These are phyloP conservation scores for Schizopora paradoxa DNA, from an alignment of 1,284 basidiomycete species.

Conservation along the genomic window DNA sequence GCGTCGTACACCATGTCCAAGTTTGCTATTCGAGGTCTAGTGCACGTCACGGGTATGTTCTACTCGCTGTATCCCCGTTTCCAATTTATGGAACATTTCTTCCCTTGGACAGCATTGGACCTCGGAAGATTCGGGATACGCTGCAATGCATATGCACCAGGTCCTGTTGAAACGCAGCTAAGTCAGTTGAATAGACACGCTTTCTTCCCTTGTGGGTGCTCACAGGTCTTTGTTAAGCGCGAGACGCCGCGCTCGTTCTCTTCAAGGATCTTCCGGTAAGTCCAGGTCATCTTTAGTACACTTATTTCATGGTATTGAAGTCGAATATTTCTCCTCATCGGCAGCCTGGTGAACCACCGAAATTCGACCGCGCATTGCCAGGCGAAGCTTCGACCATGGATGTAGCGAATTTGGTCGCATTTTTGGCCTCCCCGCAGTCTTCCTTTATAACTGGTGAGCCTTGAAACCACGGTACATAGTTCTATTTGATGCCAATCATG, in stretches of 20 bases:
- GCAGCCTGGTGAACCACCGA: not conserved
- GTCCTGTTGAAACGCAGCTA: constrained; percentile 9
- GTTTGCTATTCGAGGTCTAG: constrained; percentile 11
- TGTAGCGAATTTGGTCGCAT: constrained; percentile 11
- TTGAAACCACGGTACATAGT: no score
- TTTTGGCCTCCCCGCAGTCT: constrained; percentile 15
- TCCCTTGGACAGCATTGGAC: constrained; percentile 20
- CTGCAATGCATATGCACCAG: constrained; percentile 27
- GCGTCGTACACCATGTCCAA: constrained; percentile 13
- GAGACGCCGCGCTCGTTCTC: constrained; percentile 5
- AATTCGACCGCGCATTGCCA: constrained; percentile 4
- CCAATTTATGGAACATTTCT: no score
- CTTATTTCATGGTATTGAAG: not conserved
- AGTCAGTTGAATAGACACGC: constrained; percentile 7
- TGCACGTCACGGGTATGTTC: constrained; percentile 11
- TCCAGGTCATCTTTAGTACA: not conserved
- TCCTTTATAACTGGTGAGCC: constrained; percentile 18
- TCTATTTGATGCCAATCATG: no score
- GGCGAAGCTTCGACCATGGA: constrained; percentile 14
- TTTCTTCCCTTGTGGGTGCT: no score
- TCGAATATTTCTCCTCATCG: not conserved
- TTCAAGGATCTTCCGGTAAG: constrained; percentile 7
- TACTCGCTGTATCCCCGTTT: not conserved
- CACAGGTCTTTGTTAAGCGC: not conserved
- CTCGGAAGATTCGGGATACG: constrained; percentile 22